phyloP scores from a whole-genome alignment of 2,329 filamentous ascomycete species.

The Purpureocillium takamizusanense region DNA sequence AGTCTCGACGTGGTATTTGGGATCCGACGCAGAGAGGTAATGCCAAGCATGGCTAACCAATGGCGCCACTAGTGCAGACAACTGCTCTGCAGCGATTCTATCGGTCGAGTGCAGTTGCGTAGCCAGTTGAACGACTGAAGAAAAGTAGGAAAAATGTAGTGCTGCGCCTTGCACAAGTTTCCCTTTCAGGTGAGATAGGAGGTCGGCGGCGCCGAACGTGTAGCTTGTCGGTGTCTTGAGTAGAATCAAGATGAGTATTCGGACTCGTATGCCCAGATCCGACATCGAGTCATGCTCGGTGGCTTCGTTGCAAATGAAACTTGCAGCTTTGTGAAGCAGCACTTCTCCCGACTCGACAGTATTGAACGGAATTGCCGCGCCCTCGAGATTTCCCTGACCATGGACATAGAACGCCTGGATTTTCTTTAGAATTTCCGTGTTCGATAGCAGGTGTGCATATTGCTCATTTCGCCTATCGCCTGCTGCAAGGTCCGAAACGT shows the following conservation, averaged over 20 bases:
- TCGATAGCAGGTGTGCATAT: constrained; percentile 9
- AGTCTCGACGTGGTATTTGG: constrained; percentile 91
- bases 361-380: constrained; percentile 49
- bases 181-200: constrained; percentile 42
- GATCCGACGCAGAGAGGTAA: constrained; percentile 70
- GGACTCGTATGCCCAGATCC: constrained; percentile 46
- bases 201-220: constrained; percentile 31
- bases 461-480: constrained; percentile 1
- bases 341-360: constrained; percentile 48
- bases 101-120: constrained; percentile 46
- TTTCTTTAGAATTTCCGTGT: constrained; percentile 45
- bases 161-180: constrained; percentile 29
- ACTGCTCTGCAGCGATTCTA: constrained; percentile 40
- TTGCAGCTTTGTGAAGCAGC: constrained; percentile 51
- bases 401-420: constrained; percentile 60
- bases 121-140: constrained; percentile 48
- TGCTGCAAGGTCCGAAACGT: constrained; percentile 2
- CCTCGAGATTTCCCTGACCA: constrained; percentile 62
- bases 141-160: constrained; percentile 46
- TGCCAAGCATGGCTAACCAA: constrained; percentile 69
- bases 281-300: constrained; percentile 25
- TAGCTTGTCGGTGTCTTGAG: constrained; percentile 39
- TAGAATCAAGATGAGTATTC: constrained; percentile 49
- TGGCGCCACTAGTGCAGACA: constrained; percentile 55
- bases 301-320: constrained; percentile 39